A percentile compares a stretch with the other conserved stretches of the same genome.
Evolutionary conservation across 2,329 filamentous ascomycete species (phyloP).

Genomic region (Colletotrichum musae): DNA sequence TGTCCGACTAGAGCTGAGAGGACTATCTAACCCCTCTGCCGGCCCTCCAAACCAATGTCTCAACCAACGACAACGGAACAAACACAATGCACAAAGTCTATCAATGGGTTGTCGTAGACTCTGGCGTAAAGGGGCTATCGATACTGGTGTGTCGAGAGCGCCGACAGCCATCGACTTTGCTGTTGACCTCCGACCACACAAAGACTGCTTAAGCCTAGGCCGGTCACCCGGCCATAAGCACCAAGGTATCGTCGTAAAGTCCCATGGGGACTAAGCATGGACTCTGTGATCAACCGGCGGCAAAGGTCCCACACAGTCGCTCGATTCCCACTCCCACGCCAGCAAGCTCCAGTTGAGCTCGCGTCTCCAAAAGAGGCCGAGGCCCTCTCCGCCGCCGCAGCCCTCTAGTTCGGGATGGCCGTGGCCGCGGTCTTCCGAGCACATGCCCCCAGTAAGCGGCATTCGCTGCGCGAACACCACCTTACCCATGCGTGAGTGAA

Average conservation of each 20-base stretch:
- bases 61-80: constrained; percentile 24
- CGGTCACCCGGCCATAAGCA: constrained; percentile 36
- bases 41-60: constrained; percentile 50
- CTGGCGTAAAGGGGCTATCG: constrained; percentile 20
- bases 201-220: constrained; percentile 40
- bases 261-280: constrained; percentile 57
- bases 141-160: constrained; percentile 30
- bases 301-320: constrained; percentile 53
- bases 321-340: constrained; percentile 81
- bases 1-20: constrained; percentile 55
- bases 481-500: constrained; percentile 92
- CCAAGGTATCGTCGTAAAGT: constrained; percentile 43
- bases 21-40: constrained; percentile 66
- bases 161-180: constrained; percentile 12
- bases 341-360: constrained; percentile 91
- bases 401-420: constrained; percentile 55
- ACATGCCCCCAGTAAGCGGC: constrained; percentile 85
- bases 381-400: constrained; percentile 69
- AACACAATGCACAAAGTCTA: constrained; percentile 6
- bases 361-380: constrained; percentile 79
- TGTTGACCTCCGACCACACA: constrained; percentile 24
- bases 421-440: constrained; percentile 77
- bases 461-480: constrained; percentile 87
- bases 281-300: constrained; percentile 61
- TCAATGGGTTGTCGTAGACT: not conserved